Base-by-base conservation (phyloP, 192 early-diverging fungal species). In the Entomortierella lignicola region DNA sequence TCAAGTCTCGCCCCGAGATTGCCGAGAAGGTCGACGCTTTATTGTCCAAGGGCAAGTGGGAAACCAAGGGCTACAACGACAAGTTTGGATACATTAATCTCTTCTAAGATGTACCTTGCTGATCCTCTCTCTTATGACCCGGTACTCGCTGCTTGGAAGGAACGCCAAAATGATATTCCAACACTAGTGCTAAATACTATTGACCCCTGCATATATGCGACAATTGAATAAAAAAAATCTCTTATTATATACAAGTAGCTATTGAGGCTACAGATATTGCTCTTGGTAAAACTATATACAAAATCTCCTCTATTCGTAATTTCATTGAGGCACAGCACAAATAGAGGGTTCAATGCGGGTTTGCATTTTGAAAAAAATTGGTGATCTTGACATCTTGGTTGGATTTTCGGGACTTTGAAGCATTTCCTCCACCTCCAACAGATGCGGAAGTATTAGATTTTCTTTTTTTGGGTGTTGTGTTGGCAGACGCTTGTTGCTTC, bases 31-130 rank as follows among this genome's bases (percentile, higher is more conserved):
- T 97, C 41, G 95, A 95, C 81, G 94, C 94, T 79, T 92, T 94
- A 92, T 85, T 93, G 72, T 91, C 94, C 87, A 91, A 95, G 88
- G 92, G 94, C 77, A 89, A 96, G 77, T 99, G 93, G 93, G 89
- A 83, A 41, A 91, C 97, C 56, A 94, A 96, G 53, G 96, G 94
- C 59, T 99, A 99, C 90, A 94, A 97, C 87, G 95, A 97, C 84
- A 95, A 91, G 89, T 98, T 94, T 81, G 91, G 92, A 55, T 90
- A 88, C 67, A 86, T 91, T 60, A 83, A 87, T 42, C 85, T 91
- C 72, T 85, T 92, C 74, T 93, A 91, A 90, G 60, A 17, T 21
- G 21, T 21, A 4, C 15, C 15, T 50, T 21, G 4, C 15, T 21
- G 15, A 50, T 21, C 17, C 4, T 50, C 15, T 50, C 47, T 17